Evolutionary conservation across 164 flowering plant species (phyloP), one percentile per base, ranked within the genome.

Genomic region (Taxillus chinensis): DNA sequence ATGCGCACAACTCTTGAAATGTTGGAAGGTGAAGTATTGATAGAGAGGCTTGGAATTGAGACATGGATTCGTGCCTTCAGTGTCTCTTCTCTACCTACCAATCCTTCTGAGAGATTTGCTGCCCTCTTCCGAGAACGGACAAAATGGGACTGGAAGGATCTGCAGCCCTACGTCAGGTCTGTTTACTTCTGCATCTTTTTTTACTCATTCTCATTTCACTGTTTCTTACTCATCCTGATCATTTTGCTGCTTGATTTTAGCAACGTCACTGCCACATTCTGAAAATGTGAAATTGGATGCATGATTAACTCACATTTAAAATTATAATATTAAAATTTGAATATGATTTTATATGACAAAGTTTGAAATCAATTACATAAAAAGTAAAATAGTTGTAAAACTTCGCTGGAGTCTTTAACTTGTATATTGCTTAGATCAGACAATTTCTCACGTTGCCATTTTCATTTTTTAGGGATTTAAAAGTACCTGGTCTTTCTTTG

Each of bases 11-110:
- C 66, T 62, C 77, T 93, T 59, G 90, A 83, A 37, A 86, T 87
- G 87, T 68, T 93, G 71, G 87, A 93, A 73, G 96, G 97, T n/a
- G 96, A 90, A 72, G 87, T 90, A 50, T 74, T 93, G 73, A 77
- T 79, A 12, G 96, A 93, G 70, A 80, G 70, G 74, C 53, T 90
- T 61, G 99, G 97, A 41, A 62, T 77, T 39, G 91, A 84, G 63
- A 77, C 77, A 14, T 86, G 92, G 96, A 75, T 93, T 41, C 79
- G 69, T 61, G 70, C 77, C 17, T 93, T 90, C 54, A 84, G 95
- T 41, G 78, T 82, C 7, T 86, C 83, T 9, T 86, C 86, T 39
- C 74, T 90, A 61, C 93, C 99, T 0, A 81, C 70, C 4, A 60
- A 65, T 39, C 99, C 99, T 39, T 79, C 86, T 6, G 92, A 89